These are phyloP conservation scores for Cytospora piceae DNA, from an alignment of 2,329 filamentous ascomycete genomes.

Conservation along the genomic window DNA sequence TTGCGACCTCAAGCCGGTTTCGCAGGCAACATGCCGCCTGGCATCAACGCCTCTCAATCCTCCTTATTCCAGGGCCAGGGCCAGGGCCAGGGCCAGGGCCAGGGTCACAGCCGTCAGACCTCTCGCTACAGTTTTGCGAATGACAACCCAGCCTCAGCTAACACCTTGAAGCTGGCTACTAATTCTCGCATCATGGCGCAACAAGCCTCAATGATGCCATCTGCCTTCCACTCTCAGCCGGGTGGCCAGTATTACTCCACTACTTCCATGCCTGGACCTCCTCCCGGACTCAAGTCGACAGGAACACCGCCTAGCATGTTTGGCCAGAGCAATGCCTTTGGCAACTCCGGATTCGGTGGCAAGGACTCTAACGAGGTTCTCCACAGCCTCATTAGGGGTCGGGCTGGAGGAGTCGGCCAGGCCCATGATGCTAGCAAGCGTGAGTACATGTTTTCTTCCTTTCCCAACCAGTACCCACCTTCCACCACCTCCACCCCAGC, in stretches of 20 bases:
- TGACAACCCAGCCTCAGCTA: constrained; percentile 66
- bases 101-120: constrained; percentile 77
- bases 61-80: constrained; percentile 52
- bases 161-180: constrained; percentile 74
- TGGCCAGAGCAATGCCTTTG: constrained; percentile 84
- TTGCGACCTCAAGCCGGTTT: constrained; percentile 64
- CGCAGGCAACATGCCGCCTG: constrained; percentile 62
- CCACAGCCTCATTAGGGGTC: constrained; percentile 78
- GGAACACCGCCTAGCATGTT: constrained; percentile 96
- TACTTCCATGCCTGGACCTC: constrained; percentile 86
- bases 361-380: constrained; percentile 79
- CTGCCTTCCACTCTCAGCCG: constrained; percentile 61
- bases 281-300: constrained; percentile 92
- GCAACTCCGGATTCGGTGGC: constrained; percentile 69
- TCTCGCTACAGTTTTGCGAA: constrained; percentile 89
- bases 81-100: constrained; percentile 49
- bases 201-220: constrained; percentile 85
- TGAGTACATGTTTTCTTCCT: constrained; percentile 97
- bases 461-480: constrained; percentile 83
- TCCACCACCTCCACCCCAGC: constrained; percentile 80
- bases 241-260: constrained; percentile 73
- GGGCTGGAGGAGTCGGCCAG: constrained; percentile 69
- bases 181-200: constrained; percentile 77
- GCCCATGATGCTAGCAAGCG: constrained; percentile 89
- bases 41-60: constrained; percentile 56